These are phyloP conservation scores for Debaryomycetaceae sp. DNA, from an alignment of 1,139 yeast genomes.

Conservation along the genomic window DNA sequence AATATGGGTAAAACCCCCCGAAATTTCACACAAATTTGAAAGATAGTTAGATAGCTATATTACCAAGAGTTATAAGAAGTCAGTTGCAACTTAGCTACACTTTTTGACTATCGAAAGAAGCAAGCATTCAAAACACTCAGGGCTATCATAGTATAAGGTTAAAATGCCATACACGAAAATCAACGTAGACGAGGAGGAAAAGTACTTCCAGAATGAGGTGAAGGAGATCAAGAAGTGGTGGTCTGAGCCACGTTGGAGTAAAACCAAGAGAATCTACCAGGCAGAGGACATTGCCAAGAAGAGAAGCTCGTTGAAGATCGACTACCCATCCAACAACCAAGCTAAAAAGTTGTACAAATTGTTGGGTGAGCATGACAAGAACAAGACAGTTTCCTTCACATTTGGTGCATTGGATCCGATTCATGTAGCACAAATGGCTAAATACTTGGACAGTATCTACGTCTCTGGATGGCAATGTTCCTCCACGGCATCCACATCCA, in stretches of 20 bases:
- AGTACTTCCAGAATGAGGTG: conserved; percentile 64
- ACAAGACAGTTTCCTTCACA: conserved; percentile 79
- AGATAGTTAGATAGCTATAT: too few species aligned
- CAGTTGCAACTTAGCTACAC: too few species aligned
- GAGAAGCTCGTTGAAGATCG: conserved; percentile 70
- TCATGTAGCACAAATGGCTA: conserved; percentile 95
- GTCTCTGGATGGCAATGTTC: conserved; percentile 99
- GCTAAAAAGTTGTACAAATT: conserved; percentile 76
- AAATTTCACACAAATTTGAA: too few species aligned
- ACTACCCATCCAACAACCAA: conserved; percentile 75
- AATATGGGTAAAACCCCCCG: neutral
- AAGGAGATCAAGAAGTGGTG: conserved; percentile 83
- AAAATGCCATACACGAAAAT: conserved; percentile 51
- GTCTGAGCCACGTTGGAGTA: conserved; percentile 86
- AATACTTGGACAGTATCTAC: conserved; percentile 86
- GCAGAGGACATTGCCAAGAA: conserved; percentile 88
- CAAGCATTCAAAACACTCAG: neutral
- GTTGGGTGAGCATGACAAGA: conserved; percentile 66
- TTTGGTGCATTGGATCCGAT: conserved; percentile 97
- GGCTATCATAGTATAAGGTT: neutral
- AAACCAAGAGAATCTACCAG: conserved; percentile 83
- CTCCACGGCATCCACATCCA: conserved; percentile 93
- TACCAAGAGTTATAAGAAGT: too few species aligned
- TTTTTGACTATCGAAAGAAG: neutral
- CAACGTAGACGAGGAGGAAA: conserved; percentile 59